Conservation (phyloP, 441 rosid species). For the Croton laevigatus region DNA sequence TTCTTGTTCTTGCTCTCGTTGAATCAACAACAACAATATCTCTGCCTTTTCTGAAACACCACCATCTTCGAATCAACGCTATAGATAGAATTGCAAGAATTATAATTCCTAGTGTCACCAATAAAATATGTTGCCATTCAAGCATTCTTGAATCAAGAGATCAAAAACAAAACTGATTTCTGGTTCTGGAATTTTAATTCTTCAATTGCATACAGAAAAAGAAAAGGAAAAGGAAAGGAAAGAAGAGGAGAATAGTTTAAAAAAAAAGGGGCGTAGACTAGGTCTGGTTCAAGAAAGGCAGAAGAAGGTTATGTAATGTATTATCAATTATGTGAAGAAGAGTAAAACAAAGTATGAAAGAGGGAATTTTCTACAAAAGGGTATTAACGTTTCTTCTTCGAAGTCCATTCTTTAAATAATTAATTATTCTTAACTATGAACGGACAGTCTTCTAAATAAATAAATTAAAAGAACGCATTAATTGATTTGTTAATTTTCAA, state of each 20-base stretch:
- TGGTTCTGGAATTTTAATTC: neutral
- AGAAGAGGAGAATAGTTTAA: neutral
- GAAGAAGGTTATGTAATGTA: slow-evolving; percentile 16
- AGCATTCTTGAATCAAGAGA: slow-evolving; percentile 33
- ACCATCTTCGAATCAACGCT: slow-evolving; percentile 46
- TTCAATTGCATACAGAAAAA: slow-evolving; percentile 7
- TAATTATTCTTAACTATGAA: slow-evolving; percentile 26
- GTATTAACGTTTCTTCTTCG: neutral
- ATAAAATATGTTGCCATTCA: slow-evolving; percentile 30
- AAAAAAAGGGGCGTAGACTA: slow-evolving; percentile 34
- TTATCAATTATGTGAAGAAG: neutral
- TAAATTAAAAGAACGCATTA: neutral
- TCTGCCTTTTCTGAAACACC: slow-evolving; percentile 30
- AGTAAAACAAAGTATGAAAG: slow-evolving; percentile 6
- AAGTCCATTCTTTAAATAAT: neutral
- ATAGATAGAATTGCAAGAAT: slow-evolving; percentile 29
- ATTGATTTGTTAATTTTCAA: slow-evolving; percentile 7
- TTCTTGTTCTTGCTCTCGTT: slow-evolving; percentile 11
- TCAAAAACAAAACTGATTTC: neutral
- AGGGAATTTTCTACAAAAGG: slow-evolving; percentile 5
- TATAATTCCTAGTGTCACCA: slow-evolving; percentile 28
- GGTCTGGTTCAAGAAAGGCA: slow-evolving; percentile 49
- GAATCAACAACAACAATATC: slow-evolving; percentile 8
- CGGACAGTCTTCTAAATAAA: slow-evolving; percentile 17
- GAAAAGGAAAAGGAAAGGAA: slow-evolving; percentile 14